Conservation (phyloP, 768 basidiomycete genomes). For the Tulasnella calospora region DNA sequence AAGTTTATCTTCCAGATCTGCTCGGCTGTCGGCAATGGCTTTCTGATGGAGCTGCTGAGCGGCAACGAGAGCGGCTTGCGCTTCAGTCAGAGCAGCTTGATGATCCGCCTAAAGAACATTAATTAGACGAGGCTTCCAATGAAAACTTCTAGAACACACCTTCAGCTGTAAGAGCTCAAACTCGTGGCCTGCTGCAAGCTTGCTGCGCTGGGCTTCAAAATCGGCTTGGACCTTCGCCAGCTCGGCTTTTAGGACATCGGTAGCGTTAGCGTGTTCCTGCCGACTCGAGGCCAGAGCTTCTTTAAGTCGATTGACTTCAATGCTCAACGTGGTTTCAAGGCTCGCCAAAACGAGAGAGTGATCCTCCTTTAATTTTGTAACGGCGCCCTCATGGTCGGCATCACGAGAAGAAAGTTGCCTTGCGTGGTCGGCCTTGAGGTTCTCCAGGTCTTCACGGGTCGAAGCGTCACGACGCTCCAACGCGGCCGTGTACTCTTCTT, state of each 20-base stretch:
- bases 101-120: conserved; percentile 46
- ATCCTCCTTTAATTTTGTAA: conserved; percentile 29
- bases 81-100: conserved; percentile 43
- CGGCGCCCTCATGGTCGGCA: conserved; percentile 48
- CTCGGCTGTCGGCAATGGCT: conserved; percentile 39
- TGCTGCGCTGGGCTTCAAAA: conserved; percentile 33
- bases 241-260: conserved; percentile 33
- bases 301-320: conserved; percentile 52
- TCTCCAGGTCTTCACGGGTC: conserved; percentile 61
- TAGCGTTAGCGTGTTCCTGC: conserved; percentile 48
- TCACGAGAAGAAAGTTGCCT: conserved; percentile 51
- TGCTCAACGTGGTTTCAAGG: conserved; percentile 54
- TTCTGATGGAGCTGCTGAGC: conserved; percentile 38
- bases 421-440: conserved; percentile 59
- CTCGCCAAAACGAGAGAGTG: conserved; percentile 28
- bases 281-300: conserved; percentile 44
- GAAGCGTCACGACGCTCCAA: conserved; percentile 61
- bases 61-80: conserved; percentile 42
- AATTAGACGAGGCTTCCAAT: not conserved
- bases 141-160: not conserved
- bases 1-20: conserved; percentile 38
- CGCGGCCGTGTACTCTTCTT: conserved; percentile 65
- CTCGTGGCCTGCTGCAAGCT: conserved; percentile 32
- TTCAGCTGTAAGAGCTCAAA: conserved; percentile 24
- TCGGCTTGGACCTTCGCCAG: conserved; percentile 35